phyloP scores from a whole-genome alignment of 2,329 filamentous ascomycete genomes.

The Penicillium digitatum region DNA sequence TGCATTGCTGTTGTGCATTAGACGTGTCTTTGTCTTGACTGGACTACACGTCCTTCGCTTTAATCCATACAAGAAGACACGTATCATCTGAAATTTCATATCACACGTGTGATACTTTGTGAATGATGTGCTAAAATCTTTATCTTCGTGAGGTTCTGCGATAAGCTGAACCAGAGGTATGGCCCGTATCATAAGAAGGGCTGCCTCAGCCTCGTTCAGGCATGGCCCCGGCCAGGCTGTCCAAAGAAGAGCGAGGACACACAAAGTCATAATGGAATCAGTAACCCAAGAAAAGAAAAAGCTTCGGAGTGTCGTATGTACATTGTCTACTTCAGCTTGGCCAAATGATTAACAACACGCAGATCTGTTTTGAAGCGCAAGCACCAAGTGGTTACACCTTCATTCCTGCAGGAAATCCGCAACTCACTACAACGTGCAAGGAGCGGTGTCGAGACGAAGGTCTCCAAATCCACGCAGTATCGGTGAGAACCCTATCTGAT shows the following conservation, averaged over 20 bases:
- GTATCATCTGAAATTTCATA: neutral
- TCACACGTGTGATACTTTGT: neutral
- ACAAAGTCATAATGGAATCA: constrained; percentile 58
- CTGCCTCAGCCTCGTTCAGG: constrained; percentile 33
- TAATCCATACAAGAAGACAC: neutral
- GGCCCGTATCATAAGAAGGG: constrained; percentile 37
- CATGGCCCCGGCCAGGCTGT: constrained; percentile 33
- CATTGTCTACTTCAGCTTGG: constrained; percentile 8
- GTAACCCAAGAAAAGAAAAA: constrained; percentile 60
- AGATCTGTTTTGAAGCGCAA: constrained; percentile 55
- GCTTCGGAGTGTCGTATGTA: constrained; percentile 50
- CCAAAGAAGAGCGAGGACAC: constrained; percentile 39
- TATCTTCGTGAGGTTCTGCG: constrained; percentile 17
- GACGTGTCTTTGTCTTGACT: neutral
- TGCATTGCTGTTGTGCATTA: neutral
- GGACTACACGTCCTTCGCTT: too few species aligned
- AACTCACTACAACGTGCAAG: constrained; percentile 58
- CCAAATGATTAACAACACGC: constrained; percentile 32
- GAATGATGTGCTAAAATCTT: constrained; percentile 20
- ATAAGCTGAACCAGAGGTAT: constrained; percentile 28
- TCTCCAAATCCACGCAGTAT: constrained; percentile 55
- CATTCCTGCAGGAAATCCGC: constrained; percentile 57
- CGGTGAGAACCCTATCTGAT: constrained; percentile 47
- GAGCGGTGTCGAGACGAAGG: constrained; percentile 55
- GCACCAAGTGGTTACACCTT: constrained; percentile 59